Evolutionary conservation across 345 rosid genomes (phyloP).

Genomic region (Brassica cretica): DNA sequence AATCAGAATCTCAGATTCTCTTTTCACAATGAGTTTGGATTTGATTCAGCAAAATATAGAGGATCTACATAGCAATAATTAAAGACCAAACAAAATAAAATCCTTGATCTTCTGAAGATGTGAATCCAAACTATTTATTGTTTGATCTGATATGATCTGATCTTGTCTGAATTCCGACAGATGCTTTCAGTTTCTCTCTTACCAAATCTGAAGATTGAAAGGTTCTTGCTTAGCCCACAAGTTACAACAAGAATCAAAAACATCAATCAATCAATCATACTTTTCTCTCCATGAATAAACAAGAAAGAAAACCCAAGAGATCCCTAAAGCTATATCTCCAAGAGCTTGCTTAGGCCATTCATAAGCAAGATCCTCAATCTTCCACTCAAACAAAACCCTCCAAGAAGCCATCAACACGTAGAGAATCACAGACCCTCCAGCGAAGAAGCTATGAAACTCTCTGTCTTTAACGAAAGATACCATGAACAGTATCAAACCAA

Average conservation of each 20-base stretch:
- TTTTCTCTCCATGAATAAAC: constrained; percentile 94
- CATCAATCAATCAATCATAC: constrained; percentile 54
- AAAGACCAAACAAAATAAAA: not conserved
- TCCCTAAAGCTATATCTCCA: constrained; percentile 66
- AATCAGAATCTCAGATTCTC: constrained; percentile 5
- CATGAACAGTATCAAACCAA: constrained; percentile 81
- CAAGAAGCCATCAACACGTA: constrained; percentile 70
- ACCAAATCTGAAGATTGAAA: constrained; percentile 20
- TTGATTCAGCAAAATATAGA: constrained; percentile 13
- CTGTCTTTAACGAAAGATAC: constrained; percentile 80
- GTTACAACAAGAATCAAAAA: not conserved
- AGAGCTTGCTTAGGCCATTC: constrained; percentile 74
- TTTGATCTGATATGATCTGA: constrained; percentile 11
- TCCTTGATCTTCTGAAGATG: constrained; percentile 19
- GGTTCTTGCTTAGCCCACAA: constrained; percentile 24
- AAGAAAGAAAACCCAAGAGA: constrained; percentile 85
- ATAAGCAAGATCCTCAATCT: constrained; percentile 65
- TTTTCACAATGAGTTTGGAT: constrained; percentile 15
- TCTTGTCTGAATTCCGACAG: constrained; percentile 3
- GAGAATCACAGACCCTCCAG: constrained; percentile 76
- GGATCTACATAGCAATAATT: constrained; percentile 6
- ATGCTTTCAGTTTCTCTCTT: constrained; percentile 3
- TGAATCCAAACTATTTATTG: constrained; percentile 24
- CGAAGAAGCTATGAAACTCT: constrained; percentile 80
- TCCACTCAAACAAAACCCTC: constrained; percentile 74